Conservation (phyloP, 768 basidiomycete genomes). For the Mycena leptocephala region DNA sequence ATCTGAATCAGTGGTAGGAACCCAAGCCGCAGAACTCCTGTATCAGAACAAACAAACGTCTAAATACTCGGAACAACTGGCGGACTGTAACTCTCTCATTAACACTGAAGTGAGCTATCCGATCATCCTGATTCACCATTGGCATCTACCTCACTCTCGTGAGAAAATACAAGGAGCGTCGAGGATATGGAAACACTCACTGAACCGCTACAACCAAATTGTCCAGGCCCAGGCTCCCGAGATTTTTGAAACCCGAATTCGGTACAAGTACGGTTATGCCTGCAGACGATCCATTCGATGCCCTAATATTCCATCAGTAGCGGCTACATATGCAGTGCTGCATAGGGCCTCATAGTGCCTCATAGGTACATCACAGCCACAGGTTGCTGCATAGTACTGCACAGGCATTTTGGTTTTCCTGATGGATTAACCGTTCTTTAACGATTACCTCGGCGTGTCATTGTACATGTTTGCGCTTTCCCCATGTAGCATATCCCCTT, state of each 20-base stretch:
- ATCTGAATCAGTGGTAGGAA: neutral
- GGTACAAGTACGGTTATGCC: slow-evolving; percentile 10
- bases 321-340: slow-evolving; percentile 11
- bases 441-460: too few species aligned
- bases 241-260: slow-evolving; percentile 14
- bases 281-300: slow-evolving; percentile 3
- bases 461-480: too few species aligned
- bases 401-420: too few species aligned
- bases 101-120: slow-evolving; percentile 15
- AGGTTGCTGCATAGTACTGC: too few species aligned
- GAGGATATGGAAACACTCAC: slow-evolving; percentile 21
- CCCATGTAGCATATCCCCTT: too few species aligned
- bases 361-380: too few species aligned
- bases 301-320: slow-evolving; percentile 22
- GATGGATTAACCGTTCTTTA: too few species aligned
- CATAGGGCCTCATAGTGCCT: too few species aligned
- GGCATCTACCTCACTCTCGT: slow-evolving; percentile 21
- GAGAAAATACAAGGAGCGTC: slow-evolving; percentile 18
- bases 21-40: neutral
- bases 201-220: slow-evolving; percentile 14
- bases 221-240: slow-evolving; percentile 12
- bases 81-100: neutral
- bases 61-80: slow-evolving; percentile 1
- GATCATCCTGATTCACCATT: slow-evolving; percentile 27
- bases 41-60: neutral